These are phyloP conservation scores for Fusarium euwallaceae DNA, from an alignment of 2,329 filamentous ascomycete genomes.

Conservation along the genomic window DNA sequence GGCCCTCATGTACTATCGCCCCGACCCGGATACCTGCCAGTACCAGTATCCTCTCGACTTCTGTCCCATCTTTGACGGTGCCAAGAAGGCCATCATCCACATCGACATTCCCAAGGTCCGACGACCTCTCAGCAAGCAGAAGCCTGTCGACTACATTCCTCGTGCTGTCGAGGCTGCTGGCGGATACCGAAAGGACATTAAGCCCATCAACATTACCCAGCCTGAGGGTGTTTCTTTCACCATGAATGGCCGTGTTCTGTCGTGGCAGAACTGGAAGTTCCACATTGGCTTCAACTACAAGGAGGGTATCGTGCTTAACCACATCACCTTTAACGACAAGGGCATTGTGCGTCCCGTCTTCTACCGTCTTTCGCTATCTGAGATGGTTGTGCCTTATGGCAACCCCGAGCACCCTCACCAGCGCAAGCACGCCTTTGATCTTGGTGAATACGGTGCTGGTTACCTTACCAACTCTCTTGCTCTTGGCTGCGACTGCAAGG, in stretches of 20 bases:
- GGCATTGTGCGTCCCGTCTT: conserved; percentile 82
- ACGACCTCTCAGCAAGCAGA: conserved; percentile 78
- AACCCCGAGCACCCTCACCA: conserved; percentile 86
- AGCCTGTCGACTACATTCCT: conserved; percentile 84
- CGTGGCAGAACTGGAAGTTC: conserved; percentile 95
- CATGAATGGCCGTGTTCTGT: conserved; percentile 76
- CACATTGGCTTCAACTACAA: conserved; percentile 96
- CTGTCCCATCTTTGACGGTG: conserved; percentile 89
- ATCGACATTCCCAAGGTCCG: conserved; percentile 87
- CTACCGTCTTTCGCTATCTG: conserved; percentile 88
- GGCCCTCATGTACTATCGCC: conserved; percentile 95
- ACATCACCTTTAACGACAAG: conserved; percentile 91
- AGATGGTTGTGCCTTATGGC: conserved; percentile 95
- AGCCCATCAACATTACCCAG: conserved; percentile 89
- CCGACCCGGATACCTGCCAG: conserved; percentile 86
- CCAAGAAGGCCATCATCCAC: conserved; percentile 81
- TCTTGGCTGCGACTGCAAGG: conserved; percentile 88
- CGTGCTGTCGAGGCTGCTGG: conserved; percentile 78
- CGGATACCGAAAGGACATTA: conserved; percentile 83
- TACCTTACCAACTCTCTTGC: conserved; percentile 86
- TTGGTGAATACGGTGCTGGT: conserved; percentile 84
- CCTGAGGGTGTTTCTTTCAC: conserved; percentile 91
- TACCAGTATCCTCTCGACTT: conserved; percentile 95
- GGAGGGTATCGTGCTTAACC: conserved; percentile 90
- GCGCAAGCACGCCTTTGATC: conserved; percentile 84